A percentile compares a stretch with the other conserved stretches of the same genome.
Conservation (phyloP, 768 basidiomycete genomes). For the Myochromella boudieri region DNA sequence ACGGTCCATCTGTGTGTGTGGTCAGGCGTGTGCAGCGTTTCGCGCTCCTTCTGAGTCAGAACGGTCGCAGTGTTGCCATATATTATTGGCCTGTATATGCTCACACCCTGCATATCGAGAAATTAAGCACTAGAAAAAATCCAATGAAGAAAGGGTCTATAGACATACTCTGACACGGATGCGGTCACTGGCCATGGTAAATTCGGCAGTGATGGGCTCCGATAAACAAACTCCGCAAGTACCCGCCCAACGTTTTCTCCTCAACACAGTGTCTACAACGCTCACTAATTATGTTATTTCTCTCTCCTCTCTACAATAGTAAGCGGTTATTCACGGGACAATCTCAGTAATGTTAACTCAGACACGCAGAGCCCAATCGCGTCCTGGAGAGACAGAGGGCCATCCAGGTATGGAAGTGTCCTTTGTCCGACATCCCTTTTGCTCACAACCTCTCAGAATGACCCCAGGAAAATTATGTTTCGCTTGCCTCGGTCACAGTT, state of each 20-base stretch:
- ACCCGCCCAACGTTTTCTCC: constrained; percentile 28
- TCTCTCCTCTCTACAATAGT: constrained; percentile 69
- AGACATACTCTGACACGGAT: constrained; percentile 75
- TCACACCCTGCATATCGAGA: constrained; percentile 61
- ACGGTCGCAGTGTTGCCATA: constrained; percentile 93
- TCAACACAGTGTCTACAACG: constrained; percentile 23
- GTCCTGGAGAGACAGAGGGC: constrained; percentile 64
- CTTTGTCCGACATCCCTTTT: constrained; percentile 8
- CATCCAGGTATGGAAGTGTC: constrained; percentile 54
- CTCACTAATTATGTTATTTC: constrained; percentile 40
- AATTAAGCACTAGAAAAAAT: constrained; percentile 7
- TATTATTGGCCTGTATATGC: constrained; percentile 86
- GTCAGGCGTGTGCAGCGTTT: constrained; percentile 53
- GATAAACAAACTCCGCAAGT: constrained; percentile 45
- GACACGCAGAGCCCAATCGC: constrained; percentile 53
- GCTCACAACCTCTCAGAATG: constrained; percentile 29
- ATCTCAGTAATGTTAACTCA: constrained; percentile 1
- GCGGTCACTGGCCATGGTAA: constrained; percentile 60
- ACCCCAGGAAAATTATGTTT: constrained; percentile 54
- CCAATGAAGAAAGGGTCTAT: constrained; percentile 13
- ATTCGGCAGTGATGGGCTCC: constrained; percentile 28
- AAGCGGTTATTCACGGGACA: constrained; percentile 21
- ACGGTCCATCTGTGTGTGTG: constrained; percentile 98
- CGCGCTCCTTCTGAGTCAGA: constrained; percentile 71
- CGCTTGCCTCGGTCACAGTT: constrained; percentile 62